These are phyloP conservation scores for Artemisia annua DNA, from an alignment of 129 eudicot genomes.

Conservation along the genomic window DNA sequence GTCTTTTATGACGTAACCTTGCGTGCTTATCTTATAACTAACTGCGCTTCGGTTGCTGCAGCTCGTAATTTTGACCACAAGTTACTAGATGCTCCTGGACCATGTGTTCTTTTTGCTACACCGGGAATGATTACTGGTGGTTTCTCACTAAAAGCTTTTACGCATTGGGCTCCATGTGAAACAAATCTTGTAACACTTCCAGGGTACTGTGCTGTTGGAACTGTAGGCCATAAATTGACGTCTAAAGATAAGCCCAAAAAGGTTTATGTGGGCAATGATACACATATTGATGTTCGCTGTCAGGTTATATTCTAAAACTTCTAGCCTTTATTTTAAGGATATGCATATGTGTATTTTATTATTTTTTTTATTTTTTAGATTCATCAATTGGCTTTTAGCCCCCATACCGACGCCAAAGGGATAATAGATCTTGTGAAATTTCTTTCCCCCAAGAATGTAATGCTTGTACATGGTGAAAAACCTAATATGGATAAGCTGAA, in stretches of 20 bases:
- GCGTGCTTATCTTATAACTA: slow-evolving; percentile 7
- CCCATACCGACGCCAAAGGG: slow-evolving; percentile 95
- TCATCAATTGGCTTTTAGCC: slow-evolving; percentile 87
- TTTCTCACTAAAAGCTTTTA: slow-evolving; percentile 90
- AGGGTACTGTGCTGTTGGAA: slow-evolving; percentile 90
- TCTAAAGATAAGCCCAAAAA: slow-evolving; percentile 58
- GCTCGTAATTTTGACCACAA: slow-evolving; percentile 77
- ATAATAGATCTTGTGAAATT: slow-evolving; percentile 90
- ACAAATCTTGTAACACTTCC: slow-evolving; percentile 77
- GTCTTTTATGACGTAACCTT: background rate
- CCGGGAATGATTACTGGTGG: slow-evolving; percentile 98
- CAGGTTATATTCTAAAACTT: slow-evolving; percentile 38
- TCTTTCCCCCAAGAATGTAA: slow-evolving; percentile 83
- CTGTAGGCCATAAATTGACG: slow-evolving; percentile 76
- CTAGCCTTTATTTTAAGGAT: background rate
- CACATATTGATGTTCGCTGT: slow-evolving; percentile 78
- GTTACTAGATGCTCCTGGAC: slow-evolving; percentile 82
- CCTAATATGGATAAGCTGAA: slow-evolving; percentile 67
- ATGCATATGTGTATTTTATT: background rate
- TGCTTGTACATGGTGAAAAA: slow-evolving; percentile 90
- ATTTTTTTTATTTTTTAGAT: slow-evolving; percentile 42
- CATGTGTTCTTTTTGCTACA: slow-evolving; percentile 97
- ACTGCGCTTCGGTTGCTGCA: slow-evolving; percentile 37
- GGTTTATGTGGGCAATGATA: slow-evolving; percentile 60
- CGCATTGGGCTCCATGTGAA: slow-evolving; percentile 93